Percentiles rank a stretch among this genome's conserved stretches.
phyloP scores from a whole-genome alignment of 306 rosid species.

The Ceratonia siliqua region DNA sequence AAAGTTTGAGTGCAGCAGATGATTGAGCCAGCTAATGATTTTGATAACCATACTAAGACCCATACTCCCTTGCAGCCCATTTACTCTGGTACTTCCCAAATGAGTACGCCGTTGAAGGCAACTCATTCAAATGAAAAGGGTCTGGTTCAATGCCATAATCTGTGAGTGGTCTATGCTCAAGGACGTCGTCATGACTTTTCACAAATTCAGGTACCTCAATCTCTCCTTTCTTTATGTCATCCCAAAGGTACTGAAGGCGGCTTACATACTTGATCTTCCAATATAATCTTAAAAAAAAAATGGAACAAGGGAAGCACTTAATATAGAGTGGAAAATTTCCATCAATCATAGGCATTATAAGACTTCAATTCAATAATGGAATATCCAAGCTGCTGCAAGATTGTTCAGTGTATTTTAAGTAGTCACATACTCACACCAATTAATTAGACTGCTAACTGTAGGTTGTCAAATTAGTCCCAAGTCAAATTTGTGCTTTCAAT shows the following conservation, averaged over 20 bases:
- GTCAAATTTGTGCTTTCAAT: neutral
- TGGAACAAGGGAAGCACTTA: neutral
- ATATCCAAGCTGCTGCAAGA: neutral
- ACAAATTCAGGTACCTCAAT: conserved; percentile 86
- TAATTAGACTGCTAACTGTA: neutral
- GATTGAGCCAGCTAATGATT: neutral
- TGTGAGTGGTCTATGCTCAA: conserved; percentile 89
- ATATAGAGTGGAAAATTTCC: neutral
- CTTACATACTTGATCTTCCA: conserved; percentile 90
- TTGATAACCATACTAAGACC: conserved; percentile 41
- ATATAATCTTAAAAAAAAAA: conserved; percentile 55
- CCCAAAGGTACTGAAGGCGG: conserved; percentile 96
- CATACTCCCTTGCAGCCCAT: conserved; percentile 66
- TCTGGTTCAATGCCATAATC: conserved; percentile 96
- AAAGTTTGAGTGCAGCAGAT: conserved; percentile 7
- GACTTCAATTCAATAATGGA: neutral
- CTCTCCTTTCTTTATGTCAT: conserved; percentile 79
- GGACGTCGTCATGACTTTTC: conserved; percentile 70
- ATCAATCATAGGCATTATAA: neutral
- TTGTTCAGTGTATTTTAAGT: neutral
- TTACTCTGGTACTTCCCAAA: conserved; percentile 70
- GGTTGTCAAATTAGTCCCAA: neutral
- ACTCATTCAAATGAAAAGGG: conserved; percentile 63
- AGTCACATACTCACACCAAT: conserved; percentile 13
- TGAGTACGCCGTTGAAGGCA: conserved; percentile 61